Conservation (phyloP, 805 yeast genomes). For the Pichia rugopelliculosa region DNA sequence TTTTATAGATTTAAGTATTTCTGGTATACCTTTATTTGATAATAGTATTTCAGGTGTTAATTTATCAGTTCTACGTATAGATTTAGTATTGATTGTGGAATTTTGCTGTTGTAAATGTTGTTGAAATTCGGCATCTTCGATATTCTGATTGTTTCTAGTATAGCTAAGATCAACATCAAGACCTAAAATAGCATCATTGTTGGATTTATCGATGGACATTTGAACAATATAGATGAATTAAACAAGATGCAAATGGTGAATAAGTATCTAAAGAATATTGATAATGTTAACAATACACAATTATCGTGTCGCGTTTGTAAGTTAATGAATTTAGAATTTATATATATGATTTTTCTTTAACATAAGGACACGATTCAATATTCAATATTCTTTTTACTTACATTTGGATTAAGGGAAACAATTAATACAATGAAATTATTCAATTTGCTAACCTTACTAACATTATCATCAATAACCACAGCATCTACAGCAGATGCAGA, state of each 20-base stretch:
- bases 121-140: not conserved
- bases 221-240: not conserved
- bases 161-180: conserved; percentile 12
- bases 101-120: not conserved
- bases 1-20: conserved; percentile 33
- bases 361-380: not conserved
- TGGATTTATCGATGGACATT: conserved; percentile 12
- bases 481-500: not conserved
- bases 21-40: conserved; percentile 50
- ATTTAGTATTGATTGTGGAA: conserved; percentile 8
- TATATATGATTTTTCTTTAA: not conserved
- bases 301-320: not conserved
- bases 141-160: not conserved
- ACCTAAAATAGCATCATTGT: conserved; percentile 26
- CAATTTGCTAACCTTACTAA: not conserved
- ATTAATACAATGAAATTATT: not conserved
- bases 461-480: not conserved
- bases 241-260: too few relatives aligned
- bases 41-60: conserved; percentile 47
- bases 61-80: conserved; percentile 31
- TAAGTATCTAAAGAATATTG: too few relatives aligned
- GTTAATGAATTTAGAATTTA: too few relatives aligned
- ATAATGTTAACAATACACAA: too few relatives aligned
- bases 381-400: too few relatives aligned
- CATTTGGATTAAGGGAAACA: too few relatives aligned